A percentile compares a stretch with the other conserved stretches of the same genome.
Conservation (phyloP, 306 rosid species). For the Prunus fruticosa region DNA sequence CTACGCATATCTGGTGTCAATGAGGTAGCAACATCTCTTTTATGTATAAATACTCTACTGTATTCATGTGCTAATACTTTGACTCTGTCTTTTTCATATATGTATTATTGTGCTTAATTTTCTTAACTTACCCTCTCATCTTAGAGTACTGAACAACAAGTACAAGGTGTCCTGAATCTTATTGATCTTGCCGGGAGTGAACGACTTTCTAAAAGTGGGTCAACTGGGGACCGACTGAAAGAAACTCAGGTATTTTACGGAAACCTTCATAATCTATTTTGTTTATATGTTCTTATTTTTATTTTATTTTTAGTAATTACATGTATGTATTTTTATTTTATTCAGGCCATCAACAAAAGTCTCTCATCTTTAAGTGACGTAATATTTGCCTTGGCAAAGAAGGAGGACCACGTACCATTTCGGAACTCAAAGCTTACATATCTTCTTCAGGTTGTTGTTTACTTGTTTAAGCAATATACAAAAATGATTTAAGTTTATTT, state of each 20-base stretch:
- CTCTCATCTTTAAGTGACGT: conserved; percentile 89
- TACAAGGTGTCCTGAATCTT: conserved; percentile 88
- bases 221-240: conserved; percentile 87
- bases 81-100: neutral
- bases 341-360: conserved; percentile 89
- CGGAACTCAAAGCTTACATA: conserved; percentile 97
- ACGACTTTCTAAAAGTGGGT: conserved; percentile 95
- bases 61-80: neutral
- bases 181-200: conserved; percentile 99
- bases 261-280: conserved; percentile 7
- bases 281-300: conserved; percentile 6
- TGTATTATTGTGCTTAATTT: conserved; percentile 1
- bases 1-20: conserved; percentile 84
- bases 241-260: conserved; percentile 79
- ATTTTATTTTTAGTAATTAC: conserved; percentile 2
- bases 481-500: neutral
- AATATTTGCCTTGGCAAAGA: conserved; percentile 92
- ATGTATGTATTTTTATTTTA: neutral
- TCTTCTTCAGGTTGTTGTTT: conserved; percentile 82
- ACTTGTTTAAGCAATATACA: neutral
- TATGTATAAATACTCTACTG: neutral
- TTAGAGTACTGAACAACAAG: conserved; percentile 95
- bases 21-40: conserved; percentile 52
- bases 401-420: conserved; percentile 90
- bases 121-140: conserved; percentile 6